Conservation (phyloP, 2,329 filamentous ascomycete species). For the Trichoderma koningii region DNA sequence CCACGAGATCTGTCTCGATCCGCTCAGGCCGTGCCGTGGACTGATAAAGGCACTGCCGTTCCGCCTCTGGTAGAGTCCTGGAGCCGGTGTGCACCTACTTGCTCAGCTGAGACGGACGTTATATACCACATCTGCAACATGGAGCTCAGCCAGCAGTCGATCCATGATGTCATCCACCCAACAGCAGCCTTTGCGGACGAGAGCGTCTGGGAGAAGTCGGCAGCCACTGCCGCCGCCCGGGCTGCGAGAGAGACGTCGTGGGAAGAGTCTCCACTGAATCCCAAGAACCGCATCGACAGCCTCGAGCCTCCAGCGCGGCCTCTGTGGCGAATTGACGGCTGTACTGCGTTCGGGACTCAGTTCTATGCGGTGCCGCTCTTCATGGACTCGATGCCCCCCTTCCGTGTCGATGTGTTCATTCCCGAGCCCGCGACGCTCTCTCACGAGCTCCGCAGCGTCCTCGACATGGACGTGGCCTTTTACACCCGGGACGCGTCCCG, state of each 20-base stretch:
- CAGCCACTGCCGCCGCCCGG: constrained; percentile 1
- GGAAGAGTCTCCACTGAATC: constrained; percentile 56
- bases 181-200: constrained; percentile 53
- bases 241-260: constrained; percentile 39
- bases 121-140: constrained; percentile 40
- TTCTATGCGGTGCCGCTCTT: constrained; percentile 60
- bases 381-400: constrained; percentile 47
- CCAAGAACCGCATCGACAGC: constrained; percentile 62
- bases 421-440: constrained; percentile 51
- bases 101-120: constrained; percentile 2
- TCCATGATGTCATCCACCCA: constrained; percentile 60
- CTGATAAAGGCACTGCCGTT: constrained; percentile 21
- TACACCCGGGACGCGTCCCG: constrained; percentile 55
- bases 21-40: neutral
- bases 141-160: constrained; percentile 56
- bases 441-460: constrained; percentile 46
- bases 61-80: neutral
- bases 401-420: constrained; percentile 61
- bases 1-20: neutral
- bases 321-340: constrained; percentile 62
- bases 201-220: neutral
- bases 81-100: neutral
- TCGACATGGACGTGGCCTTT: constrained; percentile 54
- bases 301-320: constrained; percentile 48
- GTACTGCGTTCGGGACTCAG: constrained; percentile 58